phyloP scores from a whole-genome alignment of 2,329 filamentous ascomycete species.

The Aspergillus ibericus region DNA sequence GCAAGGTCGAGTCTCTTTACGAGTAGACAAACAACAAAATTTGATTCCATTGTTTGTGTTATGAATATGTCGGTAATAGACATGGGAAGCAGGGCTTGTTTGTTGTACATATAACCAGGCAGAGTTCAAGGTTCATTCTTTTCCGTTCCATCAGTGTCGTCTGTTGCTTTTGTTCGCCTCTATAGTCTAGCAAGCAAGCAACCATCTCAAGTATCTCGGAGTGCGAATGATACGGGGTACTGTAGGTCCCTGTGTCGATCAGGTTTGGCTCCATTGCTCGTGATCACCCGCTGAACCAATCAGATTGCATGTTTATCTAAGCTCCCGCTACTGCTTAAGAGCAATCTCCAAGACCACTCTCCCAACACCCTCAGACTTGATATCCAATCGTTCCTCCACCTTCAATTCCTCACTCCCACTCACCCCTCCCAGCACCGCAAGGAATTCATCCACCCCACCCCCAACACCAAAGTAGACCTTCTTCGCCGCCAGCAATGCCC shows the following conservation, averaged over 20 bases:
- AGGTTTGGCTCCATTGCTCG: neutral
- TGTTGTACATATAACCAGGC: slow-evolving; percentile 39
- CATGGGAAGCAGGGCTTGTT: slow-evolving; percentile 27
- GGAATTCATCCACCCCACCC: slow-evolving; percentile 63
- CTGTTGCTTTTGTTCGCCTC: neutral
- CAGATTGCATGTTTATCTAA: slow-evolving; percentile 1
- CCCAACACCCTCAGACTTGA: slow-evolving; percentile 46
- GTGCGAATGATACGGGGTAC: neutral
- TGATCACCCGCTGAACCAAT: neutral
- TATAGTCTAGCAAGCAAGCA: neutral
- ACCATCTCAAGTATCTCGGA: neutral
- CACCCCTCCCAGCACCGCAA: slow-evolving; percentile 32
- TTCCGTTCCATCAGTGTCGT: slow-evolving; percentile 15
- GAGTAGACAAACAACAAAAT: slow-evolving; percentile 35
- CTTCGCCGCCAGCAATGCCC: slow-evolving; percentile 62
- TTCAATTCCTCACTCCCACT: slow-evolving; percentile 25
- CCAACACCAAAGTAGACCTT: slow-evolving; percentile 67
- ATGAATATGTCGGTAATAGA: slow-evolving; percentile 24
- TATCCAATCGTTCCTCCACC: slow-evolving; percentile 35
- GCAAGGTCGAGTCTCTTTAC: slow-evolving; percentile 46
- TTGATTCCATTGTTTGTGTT: slow-evolving; percentile 20
- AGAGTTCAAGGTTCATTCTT: slow-evolving; percentile 28
- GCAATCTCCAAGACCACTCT: slow-evolving; percentile 42
- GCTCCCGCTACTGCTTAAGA: neutral
- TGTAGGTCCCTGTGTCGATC: neutral